Evolutionary conservation across 805 yeast species (phyloP).

Genomic region (Wickerhamomyces strasburgensis): DNA sequence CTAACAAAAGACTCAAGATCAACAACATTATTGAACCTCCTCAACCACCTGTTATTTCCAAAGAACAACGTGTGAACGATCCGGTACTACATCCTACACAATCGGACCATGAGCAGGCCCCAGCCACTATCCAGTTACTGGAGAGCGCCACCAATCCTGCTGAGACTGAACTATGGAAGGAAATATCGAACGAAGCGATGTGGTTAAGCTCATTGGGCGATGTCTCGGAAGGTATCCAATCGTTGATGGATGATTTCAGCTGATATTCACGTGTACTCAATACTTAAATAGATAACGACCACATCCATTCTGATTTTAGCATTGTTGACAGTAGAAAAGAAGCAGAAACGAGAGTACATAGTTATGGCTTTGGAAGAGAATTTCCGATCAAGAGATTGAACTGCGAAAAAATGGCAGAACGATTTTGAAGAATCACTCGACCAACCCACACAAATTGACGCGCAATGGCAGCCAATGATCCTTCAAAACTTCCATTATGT

Average conservation of each 20-base stretch:
- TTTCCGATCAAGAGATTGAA: too few relatives aligned
- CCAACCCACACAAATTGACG: too few relatives aligned
- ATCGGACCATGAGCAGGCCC: constrained; percentile 17
- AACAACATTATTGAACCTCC: constrained; percentile 14
- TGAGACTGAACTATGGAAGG: constrained; percentile 66
- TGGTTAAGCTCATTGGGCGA: constrained; percentile 51
- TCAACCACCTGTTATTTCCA: neutral
- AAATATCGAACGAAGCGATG: constrained; percentile 69
- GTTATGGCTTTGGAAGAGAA: too few relatives aligned
- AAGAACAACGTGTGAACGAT: constrained; percentile 4
- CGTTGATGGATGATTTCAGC: constrained; percentile 21
- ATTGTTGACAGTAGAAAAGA: too few relatives aligned
- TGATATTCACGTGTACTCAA: too few relatives aligned
- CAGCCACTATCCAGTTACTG: constrained; percentile 26
- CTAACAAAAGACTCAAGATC: constrained; percentile 13
- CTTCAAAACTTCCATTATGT: neutral
- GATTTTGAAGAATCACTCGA: too few relatives aligned
- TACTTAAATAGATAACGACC: too few relatives aligned
- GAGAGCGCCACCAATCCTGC: constrained; percentile 29
- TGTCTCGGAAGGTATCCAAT: constrained; percentile 34
- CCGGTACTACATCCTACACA: constrained; percentile 19
- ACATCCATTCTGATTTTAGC: too few relatives aligned
- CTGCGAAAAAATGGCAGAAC: too few relatives aligned
- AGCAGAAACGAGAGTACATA: too few relatives aligned
- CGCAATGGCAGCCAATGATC: too few relatives aligned